phyloP scores from a whole-genome alignment of 2,329 filamentous ascomycete species.

The Fusarium sp. region DNA sequence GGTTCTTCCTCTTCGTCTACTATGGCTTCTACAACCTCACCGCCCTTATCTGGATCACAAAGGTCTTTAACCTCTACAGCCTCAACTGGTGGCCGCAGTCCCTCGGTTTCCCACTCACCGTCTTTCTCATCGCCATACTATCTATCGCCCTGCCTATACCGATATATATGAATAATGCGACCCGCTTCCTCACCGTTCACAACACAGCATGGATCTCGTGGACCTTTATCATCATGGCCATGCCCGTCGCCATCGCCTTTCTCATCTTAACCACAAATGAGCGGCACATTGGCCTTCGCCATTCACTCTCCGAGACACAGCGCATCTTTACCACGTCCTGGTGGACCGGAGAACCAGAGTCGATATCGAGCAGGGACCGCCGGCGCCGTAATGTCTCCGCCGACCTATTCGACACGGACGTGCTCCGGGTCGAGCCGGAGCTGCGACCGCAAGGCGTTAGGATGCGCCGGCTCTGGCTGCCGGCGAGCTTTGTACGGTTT shows the following conservation, averaged over 20 bases:
- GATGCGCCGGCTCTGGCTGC: conserved; percentile 68
- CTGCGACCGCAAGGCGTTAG: conserved; percentile 51
- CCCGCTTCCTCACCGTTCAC: conserved; percentile 67
- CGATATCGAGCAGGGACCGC: conserved; percentile 58
- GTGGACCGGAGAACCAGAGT: conserved; percentile 71
- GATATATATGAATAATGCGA: conserved; percentile 66
- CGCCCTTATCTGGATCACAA: conserved; percentile 77
- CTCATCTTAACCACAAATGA: conserved; percentile 73
- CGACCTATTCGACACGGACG: conserved; percentile 55
- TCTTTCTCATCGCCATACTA: conserved; percentile 70
- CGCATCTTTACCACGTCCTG: conserved; percentile 75
- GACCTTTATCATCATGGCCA: conserved; percentile 77
- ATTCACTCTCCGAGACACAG: conserved; percentile 74
- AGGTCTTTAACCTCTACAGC: conserved; percentile 78
- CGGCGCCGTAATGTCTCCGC: conserved; percentile 53
- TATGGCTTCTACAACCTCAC: conserved; percentile 77
- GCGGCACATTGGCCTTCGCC: conserved; percentile 70
- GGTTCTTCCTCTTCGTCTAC: conserved; percentile 78
- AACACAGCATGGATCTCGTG: conserved; percentile 78
- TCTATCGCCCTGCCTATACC: conserved; percentile 71
- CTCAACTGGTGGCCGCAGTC: conserved; percentile 78
- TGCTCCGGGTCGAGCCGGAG: conserved; percentile 42
- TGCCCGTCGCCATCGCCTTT: conserved; percentile 75
- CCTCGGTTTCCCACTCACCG: conserved; percentile 73
- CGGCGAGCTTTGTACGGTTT: conserved; percentile 76